Conservation (phyloP, 306 rosid genomes). For the Corylus avellana region DNA sequence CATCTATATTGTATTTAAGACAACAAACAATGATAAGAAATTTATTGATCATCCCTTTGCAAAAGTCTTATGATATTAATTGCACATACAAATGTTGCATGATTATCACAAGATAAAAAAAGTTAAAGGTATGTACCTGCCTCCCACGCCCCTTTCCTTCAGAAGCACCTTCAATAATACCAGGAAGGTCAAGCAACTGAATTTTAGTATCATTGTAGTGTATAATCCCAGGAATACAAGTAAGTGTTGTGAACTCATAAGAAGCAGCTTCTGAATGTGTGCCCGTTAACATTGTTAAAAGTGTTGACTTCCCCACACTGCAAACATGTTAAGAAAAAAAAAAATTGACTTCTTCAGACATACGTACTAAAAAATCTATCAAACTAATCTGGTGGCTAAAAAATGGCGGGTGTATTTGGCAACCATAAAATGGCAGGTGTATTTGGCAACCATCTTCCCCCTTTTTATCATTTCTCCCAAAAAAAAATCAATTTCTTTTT, state of each 20-base stretch:
- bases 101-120: slow-evolving; percentile 20
- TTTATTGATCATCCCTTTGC: background rate
- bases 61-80: background rate
- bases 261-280: slow-evolving; percentile 98
- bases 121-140: slow-evolving; percentile 62
- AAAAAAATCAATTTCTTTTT: no score
- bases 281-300: slow-evolving; percentile 95
- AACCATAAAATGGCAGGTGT: background rate
- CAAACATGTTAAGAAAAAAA: slow-evolving; percentile 24
- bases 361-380: background rate
- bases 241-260: slow-evolving; percentile 94
- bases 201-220: slow-evolving; percentile 96
- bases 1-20: background rate
- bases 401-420: background rate
- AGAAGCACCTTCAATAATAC: slow-evolving; percentile 99
- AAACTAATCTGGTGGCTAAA: background rate
- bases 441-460: no score
- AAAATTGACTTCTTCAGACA: slow-evolving; percentile 8
- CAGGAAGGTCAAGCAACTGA: slow-evolving; percentile 99
- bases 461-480: no score
- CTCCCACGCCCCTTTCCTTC: slow-evolving; percentile 99
- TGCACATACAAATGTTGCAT: slow-evolving; percentile 4
- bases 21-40: background rate
- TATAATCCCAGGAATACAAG: slow-evolving; percentile 98
- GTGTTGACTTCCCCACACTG: slow-evolving; percentile 99